Percentiles rank a stretch among this genome's conserved stretches.
phyloP scores from a whole-genome alignment of 1,284 basidiomycete genomes.

The Peniophora sp. region DNA sequence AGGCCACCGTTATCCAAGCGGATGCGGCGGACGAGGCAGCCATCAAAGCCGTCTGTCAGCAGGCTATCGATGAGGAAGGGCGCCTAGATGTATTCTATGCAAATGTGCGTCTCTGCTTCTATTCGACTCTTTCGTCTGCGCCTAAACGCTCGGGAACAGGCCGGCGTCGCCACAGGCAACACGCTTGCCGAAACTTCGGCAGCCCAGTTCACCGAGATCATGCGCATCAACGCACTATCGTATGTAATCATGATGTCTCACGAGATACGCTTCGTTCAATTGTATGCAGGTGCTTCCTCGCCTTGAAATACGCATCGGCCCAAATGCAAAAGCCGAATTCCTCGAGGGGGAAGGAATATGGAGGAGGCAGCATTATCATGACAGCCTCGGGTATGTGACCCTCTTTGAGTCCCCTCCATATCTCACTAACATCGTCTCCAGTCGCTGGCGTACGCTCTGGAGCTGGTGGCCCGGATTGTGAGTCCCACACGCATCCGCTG shows the following conservation, averaged over 20 bases:
- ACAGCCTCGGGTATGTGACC: conserved; percentile 73
- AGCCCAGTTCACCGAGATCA: conserved; percentile 66
- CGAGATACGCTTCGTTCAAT: not conserved
- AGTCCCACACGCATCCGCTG: conserved; percentile 23
- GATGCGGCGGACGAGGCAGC: conserved; percentile 81
- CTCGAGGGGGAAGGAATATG: conserved; percentile 56
- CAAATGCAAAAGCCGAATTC: conserved; percentile 70
- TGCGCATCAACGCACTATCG: conserved; percentile 82
- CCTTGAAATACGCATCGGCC: conserved; percentile 76
- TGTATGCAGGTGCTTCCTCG: conserved; percentile 72
- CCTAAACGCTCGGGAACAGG: conserved; percentile 30
- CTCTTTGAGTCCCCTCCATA: not conserved
- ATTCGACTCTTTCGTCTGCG: conserved; percentile 1
- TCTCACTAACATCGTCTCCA: conserved; percentile 17
- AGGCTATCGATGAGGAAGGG: conserved; percentile 73
- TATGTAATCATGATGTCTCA: conserved; percentile 26
- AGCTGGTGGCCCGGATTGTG: conserved; percentile 81
- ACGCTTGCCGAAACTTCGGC: conserved; percentile 49
- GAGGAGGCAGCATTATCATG: conserved; percentile 81
- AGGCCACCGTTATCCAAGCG: conserved; percentile 68
- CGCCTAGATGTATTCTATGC: conserved; percentile 91
- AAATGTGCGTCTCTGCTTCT: conserved; percentile 60
- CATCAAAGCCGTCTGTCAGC: conserved; percentile 63
- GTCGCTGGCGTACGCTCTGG: conserved; percentile 85
- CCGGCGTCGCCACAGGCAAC: conserved; percentile 47